Evolutionary conservation across 2,329 filamentous ascomycete genomes (phyloP).

Genomic region (Apiospora koreana): DNA sequence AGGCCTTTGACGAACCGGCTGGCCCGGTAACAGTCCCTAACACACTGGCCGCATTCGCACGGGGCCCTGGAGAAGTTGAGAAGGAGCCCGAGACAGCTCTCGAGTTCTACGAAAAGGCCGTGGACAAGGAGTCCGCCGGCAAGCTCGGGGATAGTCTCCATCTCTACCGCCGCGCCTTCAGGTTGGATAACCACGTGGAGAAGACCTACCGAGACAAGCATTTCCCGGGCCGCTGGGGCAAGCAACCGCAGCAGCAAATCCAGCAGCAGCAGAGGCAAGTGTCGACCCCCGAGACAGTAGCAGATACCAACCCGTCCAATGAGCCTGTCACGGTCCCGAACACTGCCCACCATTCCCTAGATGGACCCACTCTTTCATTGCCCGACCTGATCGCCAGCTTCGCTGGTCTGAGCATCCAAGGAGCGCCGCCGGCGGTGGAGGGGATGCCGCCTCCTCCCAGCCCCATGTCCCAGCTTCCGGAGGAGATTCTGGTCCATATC

Average conservation of each 20-base stretch:
- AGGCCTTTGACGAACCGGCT: conserved; percentile 30
- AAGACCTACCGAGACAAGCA: conserved; percentile 88
- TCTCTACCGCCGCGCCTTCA: conserved; percentile 88
- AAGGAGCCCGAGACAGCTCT: conserved; percentile 59
- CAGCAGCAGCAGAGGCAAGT: conserved; percentile 39
- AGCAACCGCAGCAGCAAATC: conserved; percentile 45
- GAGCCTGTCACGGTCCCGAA: conserved; percentile 52
- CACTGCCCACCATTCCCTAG: conserved; percentile 57
- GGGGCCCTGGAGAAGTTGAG: conserved; percentile 21
- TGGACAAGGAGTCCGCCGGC: conserved; percentile 83
- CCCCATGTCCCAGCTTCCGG: conserved; percentile 74
- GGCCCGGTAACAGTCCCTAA: conserved; percentile 29
- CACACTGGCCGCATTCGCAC: conserved; percentile 24
- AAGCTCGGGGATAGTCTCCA: conserved; percentile 85
- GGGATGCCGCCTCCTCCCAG: conserved; percentile 75
- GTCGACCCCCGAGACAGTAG: conserved; percentile 10
- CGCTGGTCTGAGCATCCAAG: conserved; percentile 67
- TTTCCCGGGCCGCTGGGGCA: conserved; percentile 64
- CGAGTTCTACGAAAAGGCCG: conserved; percentile 90
- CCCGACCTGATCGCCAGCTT: conserved; percentile 77
- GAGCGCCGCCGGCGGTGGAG: conserved; percentile 68
- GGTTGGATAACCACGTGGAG: conserved; percentile 85
- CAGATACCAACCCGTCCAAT: conserved; percentile 37
- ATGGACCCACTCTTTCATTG: conserved; percentile 55
- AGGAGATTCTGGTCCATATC: conserved; percentile 83